Evolutionary conservation across 129 eudicot genomes (phyloP).

Genomic region (Chrysanthemum makinoi): DNA sequence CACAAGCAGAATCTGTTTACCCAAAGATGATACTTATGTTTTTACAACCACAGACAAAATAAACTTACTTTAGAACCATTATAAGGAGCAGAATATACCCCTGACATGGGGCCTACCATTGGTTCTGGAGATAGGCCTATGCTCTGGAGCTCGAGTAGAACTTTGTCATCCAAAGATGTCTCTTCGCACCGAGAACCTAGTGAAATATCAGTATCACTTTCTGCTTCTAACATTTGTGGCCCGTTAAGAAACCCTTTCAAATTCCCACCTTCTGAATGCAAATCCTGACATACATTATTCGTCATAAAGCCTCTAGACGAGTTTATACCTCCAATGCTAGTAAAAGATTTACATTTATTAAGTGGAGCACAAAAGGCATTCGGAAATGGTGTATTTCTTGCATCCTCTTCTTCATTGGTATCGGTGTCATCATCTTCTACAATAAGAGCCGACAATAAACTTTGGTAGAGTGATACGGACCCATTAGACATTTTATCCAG

Average conservation of each 20-base stretch:
- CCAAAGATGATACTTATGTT: too few species aligned
- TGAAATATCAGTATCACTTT: conserved; percentile 18
- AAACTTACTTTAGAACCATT: too few species aligned
- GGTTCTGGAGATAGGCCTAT: conserved; percentile 62
- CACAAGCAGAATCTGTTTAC: not conserved
- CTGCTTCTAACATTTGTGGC: conserved; percentile 23
- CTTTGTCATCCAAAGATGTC: conserved; percentile 50
- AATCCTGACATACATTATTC: conserved; percentile 33
- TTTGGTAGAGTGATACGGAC: conserved; percentile 57
- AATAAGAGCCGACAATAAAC: conserved; percentile 82
- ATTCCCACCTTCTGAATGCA: conserved; percentile 37
- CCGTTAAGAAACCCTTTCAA: conserved; percentile 28
- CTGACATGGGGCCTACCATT: conserved; percentile 51
- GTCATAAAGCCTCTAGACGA: conserved; percentile 26
- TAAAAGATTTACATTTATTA: conserved; percentile 29
- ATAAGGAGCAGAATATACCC: not conserved
- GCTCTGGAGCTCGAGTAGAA: conserved; percentile 69
- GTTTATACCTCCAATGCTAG: conserved; percentile 39
- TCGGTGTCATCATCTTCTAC: conserved; percentile 63
- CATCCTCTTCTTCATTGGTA: conserved; percentile 40
- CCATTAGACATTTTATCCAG: conserved; percentile 6
- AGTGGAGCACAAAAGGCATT: conserved; percentile 23
- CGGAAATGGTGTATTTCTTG: conserved; percentile 22
- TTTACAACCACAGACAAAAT: too few species aligned
- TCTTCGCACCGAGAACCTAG: conserved; percentile 46